phyloP scores from a whole-genome alignment of 129 eudicot species.

The Lonicera japonica region DNA sequence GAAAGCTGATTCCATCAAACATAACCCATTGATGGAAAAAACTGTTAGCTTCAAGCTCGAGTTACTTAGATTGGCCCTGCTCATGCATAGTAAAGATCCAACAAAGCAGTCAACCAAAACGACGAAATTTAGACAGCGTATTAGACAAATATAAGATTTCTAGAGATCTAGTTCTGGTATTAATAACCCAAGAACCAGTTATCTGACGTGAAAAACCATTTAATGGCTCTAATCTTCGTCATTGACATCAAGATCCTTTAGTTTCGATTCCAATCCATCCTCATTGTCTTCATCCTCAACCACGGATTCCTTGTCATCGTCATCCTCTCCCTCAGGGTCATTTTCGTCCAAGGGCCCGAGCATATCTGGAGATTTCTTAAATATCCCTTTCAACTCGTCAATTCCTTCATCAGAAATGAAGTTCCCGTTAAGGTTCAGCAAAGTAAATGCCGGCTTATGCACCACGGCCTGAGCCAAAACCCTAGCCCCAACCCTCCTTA shows the following conservation, averaged over 20 bases:
- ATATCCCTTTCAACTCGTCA: slow-evolving; percentile 47
- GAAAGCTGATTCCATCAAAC: not conserved
- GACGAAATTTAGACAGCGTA: not conserved
- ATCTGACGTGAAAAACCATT: not conserved
- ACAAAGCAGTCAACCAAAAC: not conserved
- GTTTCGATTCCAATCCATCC: slow-evolving; percentile 34
- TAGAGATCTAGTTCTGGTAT: too few relatives aligned
- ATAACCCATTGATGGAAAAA: not conserved
- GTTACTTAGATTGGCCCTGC: too few relatives aligned
- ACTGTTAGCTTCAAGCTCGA: not conserved
- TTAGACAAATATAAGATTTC: too few relatives aligned
- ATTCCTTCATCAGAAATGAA: slow-evolving; percentile 59
- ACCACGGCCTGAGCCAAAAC: slow-evolving; percentile 47
- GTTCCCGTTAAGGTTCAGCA: slow-evolving; percentile 56
- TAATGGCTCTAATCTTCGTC: slow-evolving; percentile 21
- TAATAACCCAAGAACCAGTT: too few relatives aligned
- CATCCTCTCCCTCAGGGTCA: slow-evolving; percentile 46
- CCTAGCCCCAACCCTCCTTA: slow-evolving; percentile 53
- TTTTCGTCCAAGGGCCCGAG: slow-evolving; percentile 76
- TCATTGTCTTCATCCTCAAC: slow-evolving; percentile 13
- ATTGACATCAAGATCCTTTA: slow-evolving; percentile 42
- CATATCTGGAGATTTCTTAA: slow-evolving; percentile 44
- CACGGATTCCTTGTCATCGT: too few relatives aligned
- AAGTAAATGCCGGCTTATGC: slow-evolving; percentile 41
- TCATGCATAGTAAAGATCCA: too few relatives aligned